phyloP scores from a whole-genome alignment of 306 rosid species.

The Cucurbita ficifolia region DNA sequence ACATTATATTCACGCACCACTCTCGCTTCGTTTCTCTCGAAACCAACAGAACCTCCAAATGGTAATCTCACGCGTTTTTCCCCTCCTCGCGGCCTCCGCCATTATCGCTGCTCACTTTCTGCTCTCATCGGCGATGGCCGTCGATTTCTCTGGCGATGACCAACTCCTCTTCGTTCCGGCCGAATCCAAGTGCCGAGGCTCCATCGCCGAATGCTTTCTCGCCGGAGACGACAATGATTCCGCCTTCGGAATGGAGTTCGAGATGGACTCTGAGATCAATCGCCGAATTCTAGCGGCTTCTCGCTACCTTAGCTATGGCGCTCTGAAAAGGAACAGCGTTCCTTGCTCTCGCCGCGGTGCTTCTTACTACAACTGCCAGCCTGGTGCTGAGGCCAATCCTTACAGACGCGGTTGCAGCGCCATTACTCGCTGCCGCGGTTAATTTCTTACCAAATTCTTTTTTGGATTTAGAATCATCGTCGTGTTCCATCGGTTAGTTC shows the following conservation, averaged over 20 bases:
- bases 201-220: conserved; percentile 33
- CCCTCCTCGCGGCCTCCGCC: not conserved
- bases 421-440: conserved; percentile 72
- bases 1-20: not conserved
- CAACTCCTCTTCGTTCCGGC: not conserved
- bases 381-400: conserved; percentile 89
- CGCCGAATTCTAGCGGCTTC: conserved; percentile 64
- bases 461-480: not conserved
- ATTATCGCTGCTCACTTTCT: not conserved
- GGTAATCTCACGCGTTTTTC: conserved; percentile 1
- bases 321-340: conserved; percentile 73
- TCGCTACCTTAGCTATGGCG: conserved; percentile 84
- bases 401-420: conserved; percentile 71
- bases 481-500: not conserved
- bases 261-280: conserved; percentile 9
- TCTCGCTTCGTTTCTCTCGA: not conserved
- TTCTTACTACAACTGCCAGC: conserved; percentile 85
- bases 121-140: not conserved
- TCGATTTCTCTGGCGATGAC: not conserved
- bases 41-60: not conserved
- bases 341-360: conserved; percentile 95
- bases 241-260: conserved; percentile 34
- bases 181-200: not conserved
- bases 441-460: not conserved
- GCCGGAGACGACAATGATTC: conserved; percentile 30